Base-by-base conservation (phyloP, 805 yeast species). In the Cyberlindnera maritima region DNA sequence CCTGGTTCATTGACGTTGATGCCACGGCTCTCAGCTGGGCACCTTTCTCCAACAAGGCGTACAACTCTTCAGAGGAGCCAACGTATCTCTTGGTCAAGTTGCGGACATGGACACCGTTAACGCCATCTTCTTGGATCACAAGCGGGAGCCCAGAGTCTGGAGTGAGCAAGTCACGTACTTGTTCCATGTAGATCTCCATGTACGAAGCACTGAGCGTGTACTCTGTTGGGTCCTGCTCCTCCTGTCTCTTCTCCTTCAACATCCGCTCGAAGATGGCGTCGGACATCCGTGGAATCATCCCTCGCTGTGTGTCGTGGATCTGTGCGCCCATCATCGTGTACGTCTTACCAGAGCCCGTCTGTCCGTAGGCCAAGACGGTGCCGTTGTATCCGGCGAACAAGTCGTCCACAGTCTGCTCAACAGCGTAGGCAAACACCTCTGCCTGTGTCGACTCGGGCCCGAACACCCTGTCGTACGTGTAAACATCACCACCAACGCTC, bases 121-220 rank as follows among this genome's bases (percentile, higher is more conserved):
- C 59, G 45, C 77, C 75, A 61, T 83, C 85, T 56, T 84, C 91
- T 48, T 79, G 86, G 26, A 86, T 77, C 69, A 55, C 74, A 68
- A 53, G 58, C 18, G 62, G 55, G 12, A 56, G 51, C n/a, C 62
- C 59, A 2, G 54, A 52, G 2, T 57, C 52, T 1, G 73, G 70
- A n/a, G 70, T 72, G 29, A 91, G 68, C 46, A 90, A 69, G 62
- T 91, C 97, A 51, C 76, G 70, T 35, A 90, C 76, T 37, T 76
- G 78, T 53, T 91, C 97, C 74, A 85, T 77, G 63, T 87, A 85
- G 12, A 91, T 81, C 59, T 91, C 97, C 81, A 88, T 74, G 53
- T 81, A 83, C 13, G 88, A 81, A 1, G 87, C 83, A 4, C 80
- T 77, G n/a, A 61, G 37, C 1, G 80, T 78, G 57, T 76, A 83